Evolutionary conservation across 768 basidiomycete genomes (phyloP).

Genomic region (Bullera alba): DNA sequence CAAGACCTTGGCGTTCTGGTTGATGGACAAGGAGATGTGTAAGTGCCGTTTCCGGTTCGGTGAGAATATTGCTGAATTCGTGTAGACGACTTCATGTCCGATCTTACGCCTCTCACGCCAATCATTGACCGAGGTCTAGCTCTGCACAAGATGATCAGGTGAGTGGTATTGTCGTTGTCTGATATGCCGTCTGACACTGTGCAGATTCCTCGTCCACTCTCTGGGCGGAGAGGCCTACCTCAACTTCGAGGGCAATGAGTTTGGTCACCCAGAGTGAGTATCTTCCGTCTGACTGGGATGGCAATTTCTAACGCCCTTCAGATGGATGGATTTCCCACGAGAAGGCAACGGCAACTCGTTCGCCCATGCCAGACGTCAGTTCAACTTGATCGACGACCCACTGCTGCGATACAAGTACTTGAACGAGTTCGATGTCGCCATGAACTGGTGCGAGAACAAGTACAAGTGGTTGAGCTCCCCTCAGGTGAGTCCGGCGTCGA

Average conservation of each 20-base stretch:
- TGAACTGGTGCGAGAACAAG: constrained; percentile 77
- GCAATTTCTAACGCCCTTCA: not conserved
- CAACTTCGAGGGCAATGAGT: constrained; percentile 97
- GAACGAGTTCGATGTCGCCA: constrained; percentile 84
- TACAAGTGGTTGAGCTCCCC: constrained; percentile 77
- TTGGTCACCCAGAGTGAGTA: constrained; percentile 87
- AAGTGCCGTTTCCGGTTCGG: constrained; percentile 40
- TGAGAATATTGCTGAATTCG: not conserved
- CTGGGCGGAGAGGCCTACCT: constrained; percentile 96
- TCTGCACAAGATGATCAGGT: constrained; percentile 98
- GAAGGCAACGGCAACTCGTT: constrained; percentile 93
- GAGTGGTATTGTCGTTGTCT: constrained; percentile 17
- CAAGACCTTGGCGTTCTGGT: constrained; percentile 97
- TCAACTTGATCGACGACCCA: constrained; percentile 83
- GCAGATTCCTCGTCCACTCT: constrained; percentile 77
- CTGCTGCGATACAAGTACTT: constrained; percentile 87
- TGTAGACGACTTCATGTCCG: constrained; percentile 88
- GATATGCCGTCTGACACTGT: not conserved
- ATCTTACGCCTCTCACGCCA: constrained; percentile 71
- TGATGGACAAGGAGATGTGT: constrained; percentile 99
- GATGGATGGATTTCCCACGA: constrained; percentile 98
- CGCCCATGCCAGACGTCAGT: constrained; percentile 93
- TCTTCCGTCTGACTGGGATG: not conserved
- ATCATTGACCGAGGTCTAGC: constrained; percentile 81
- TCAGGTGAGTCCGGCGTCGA: constrained; percentile 54